phyloP scores from a whole-genome alignment of 2,329 filamentous ascomycete species.

The Colletotrichum tamarilloi region DNA sequence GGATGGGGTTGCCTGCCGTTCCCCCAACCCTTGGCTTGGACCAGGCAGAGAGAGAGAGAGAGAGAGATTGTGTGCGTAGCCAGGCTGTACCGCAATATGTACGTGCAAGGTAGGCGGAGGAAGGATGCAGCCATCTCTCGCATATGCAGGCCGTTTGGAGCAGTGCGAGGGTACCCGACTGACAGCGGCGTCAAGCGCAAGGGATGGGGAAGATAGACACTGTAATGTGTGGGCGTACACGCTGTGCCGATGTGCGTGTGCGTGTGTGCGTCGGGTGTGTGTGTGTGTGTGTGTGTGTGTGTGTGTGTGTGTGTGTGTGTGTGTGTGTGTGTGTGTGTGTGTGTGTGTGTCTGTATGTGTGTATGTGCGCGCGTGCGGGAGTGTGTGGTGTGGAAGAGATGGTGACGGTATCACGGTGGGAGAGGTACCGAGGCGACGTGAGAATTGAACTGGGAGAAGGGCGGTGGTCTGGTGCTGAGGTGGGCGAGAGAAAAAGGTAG shows the following conservation, averaged over 20 bases:
- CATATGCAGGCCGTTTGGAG: slow-evolving; percentile 36
- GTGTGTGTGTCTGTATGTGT: neutral
- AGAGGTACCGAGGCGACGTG: neutral
- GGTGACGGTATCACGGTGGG: neutral
- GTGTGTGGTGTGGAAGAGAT: neutral
- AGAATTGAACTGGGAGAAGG: neutral
- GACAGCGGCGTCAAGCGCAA: slow-evolving; percentile 5
- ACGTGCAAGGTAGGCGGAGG: slow-evolving; percentile 19
- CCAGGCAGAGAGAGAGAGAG: slow-evolving; percentile 25
- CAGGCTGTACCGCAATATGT: slow-evolving; percentile 14
- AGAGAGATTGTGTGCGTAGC: slow-evolving; percentile 24
- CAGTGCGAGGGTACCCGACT: slow-evolving; percentile 26
- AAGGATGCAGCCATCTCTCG: slow-evolving; percentile 35
- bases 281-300: neutral
- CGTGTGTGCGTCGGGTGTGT: neutral
- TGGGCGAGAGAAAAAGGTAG: neutral
- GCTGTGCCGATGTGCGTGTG: neutral
- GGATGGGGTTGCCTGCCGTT: slow-evolving; percentile 27
- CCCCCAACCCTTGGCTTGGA: slow-evolving; percentile 35
- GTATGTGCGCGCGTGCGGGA: neutral
- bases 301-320: neutral
- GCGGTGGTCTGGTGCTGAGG: neutral
- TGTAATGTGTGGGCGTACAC: neutral
- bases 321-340: neutral
- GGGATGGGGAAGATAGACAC: neutral